Conservation (phyloP, 805 yeast species). For the Cephaloascus albidus region DNA sequence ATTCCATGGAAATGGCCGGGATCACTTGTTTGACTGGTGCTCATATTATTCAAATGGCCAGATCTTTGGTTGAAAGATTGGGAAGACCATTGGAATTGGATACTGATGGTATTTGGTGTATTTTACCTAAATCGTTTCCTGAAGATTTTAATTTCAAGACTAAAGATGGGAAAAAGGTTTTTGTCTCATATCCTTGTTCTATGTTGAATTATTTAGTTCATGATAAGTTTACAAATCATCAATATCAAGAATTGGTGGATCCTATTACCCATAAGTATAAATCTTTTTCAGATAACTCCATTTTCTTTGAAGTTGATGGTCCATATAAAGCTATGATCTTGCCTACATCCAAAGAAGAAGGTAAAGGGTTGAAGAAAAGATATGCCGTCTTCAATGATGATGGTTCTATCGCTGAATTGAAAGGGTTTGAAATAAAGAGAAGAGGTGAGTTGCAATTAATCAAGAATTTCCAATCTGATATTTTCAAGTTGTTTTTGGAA, state of each 20-base stretch:
- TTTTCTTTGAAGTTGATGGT: constrained; percentile 97
- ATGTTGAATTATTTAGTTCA: constrained; percentile 94
- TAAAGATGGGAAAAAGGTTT: constrained; percentile 68
- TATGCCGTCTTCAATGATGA: constrained; percentile 96
- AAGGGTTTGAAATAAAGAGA: constrained; percentile 94
- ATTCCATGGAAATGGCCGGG: constrained; percentile 99
- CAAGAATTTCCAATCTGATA: constrained; percentile 91
- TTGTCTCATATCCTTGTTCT: constrained; percentile 87
- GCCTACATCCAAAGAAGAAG: constrained; percentile 97
- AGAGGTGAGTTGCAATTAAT: constrained; percentile 92
- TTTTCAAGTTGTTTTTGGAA: constrained; percentile 82
- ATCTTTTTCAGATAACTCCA: constrained; percentile 81
- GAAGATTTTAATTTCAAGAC: constrained; percentile 69
- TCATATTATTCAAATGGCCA: constrained; percentile 95
- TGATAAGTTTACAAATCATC: constrained; percentile 84
- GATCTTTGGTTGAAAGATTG: constrained; percentile 79
- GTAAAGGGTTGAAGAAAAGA: constrained; percentile 90
- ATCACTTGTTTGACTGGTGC: constrained; percentile 98
- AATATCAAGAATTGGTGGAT: constrained; percentile 81
- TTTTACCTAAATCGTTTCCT: constrained; percentile 86
- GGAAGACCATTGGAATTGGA: constrained; percentile 96
- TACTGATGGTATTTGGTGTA: constrained; percentile 99
- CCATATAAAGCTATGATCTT: constrained; percentile 96
- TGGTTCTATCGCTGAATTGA: constrained; percentile 88
- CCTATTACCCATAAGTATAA: constrained; percentile 59